Evolutionary conservation across 2,329 filamentous ascomycete species (phyloP).

Genomic region (Exophiala mesophila): DNA sequence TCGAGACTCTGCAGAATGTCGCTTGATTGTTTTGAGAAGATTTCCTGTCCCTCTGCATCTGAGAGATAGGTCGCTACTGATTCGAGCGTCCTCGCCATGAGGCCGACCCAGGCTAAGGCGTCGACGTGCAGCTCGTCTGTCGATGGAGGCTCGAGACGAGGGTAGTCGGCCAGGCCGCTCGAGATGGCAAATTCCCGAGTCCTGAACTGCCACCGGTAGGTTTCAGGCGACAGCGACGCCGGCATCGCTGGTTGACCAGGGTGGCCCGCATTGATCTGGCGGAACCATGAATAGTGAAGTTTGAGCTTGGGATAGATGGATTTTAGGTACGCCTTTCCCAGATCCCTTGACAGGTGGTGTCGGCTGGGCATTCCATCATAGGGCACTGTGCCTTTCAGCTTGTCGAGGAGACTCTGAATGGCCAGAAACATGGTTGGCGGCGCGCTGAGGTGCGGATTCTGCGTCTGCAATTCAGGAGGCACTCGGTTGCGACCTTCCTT

Average conservation of each 20-base stretch:
- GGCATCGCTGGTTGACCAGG: conserved; percentile 85
- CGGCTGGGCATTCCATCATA: conserved; percentile 1
- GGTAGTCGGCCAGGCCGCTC: conserved; percentile 92
- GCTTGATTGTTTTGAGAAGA: conserved; percentile 65
- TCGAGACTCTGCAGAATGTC: conserved; percentile 81
- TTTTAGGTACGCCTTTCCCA: conserved; percentile 48
- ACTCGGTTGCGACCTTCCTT: conserved; percentile 90
- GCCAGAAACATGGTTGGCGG: conserved; percentile 90
- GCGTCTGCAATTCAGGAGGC: conserved; percentile 82
- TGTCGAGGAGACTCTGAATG: conserved; percentile 40
- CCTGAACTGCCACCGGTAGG: conserved; percentile 88
- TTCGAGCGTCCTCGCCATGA: conserved; percentile 79
- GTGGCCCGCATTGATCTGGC: conserved; percentile 80
- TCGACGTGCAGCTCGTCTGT: conserved; percentile 94
- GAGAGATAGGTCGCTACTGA: conserved; percentile 71
- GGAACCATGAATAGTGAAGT: conserved; percentile 90
- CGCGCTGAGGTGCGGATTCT: conserved; percentile 96
- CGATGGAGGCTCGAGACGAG: conserved; percentile 84
- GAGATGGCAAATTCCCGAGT: conserved; percentile 81
- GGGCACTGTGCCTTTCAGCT: conserved; percentile 19
- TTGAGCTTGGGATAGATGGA: conserved; percentile 80
- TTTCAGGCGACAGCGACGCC: conserved; percentile 79
- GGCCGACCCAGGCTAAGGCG: conserved; percentile 92
- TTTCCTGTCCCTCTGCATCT: conserved; percentile 66
- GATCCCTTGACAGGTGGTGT: conserved; percentile 39